phyloP scores from a whole-genome alignment of 2,329 filamentous ascomycete genomes.

The Tolypocladium endophyticum region DNA sequence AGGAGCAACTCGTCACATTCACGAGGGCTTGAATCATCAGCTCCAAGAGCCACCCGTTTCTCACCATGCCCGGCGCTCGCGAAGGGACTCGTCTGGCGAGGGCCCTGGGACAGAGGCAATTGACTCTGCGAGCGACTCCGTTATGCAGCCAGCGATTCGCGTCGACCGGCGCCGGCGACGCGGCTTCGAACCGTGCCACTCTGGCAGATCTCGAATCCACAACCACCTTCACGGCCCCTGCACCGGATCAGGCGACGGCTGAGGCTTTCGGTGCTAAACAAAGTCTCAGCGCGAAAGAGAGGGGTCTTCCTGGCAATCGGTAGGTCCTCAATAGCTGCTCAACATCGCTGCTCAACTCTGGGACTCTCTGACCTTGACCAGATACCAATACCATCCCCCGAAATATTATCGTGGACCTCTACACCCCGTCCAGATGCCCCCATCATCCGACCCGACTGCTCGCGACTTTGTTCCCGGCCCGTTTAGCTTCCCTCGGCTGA shows the following conservation, averaged over 20 bases:
- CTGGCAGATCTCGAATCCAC: constrained; percentile 40
- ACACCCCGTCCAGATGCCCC: constrained; percentile 85
- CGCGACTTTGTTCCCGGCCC: constrained; percentile 84
- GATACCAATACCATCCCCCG: constrained; percentile 90
- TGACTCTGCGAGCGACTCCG: constrained; percentile 12
- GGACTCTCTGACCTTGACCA: constrained; percentile 22
- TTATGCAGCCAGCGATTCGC: constrained; percentile 28
- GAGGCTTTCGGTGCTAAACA: constrained; percentile 30
- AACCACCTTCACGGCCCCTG: constrained; percentile 35
- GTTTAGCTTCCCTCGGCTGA: constrained; percentile 76
- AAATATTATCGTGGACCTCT: constrained; percentile 91
- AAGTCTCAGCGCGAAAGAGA: constrained; percentile 21
- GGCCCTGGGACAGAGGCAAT: constrained; percentile 16
- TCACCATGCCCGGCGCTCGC: constrained; percentile 30
- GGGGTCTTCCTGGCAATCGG: constrained; percentile 36
- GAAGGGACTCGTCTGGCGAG: constrained; percentile 26
- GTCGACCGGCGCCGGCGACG: constrained; percentile 32
- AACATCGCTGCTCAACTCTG: neutral
- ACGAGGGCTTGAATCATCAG: constrained; percentile 1
- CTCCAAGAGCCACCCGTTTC: neutral
- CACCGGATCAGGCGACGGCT: constrained; percentile 25
- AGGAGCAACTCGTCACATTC: constrained; percentile 7
- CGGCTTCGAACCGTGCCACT: constrained; percentile 13
- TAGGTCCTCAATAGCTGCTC: constrained; percentile 12
- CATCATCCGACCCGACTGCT: constrained; percentile 74